Evolutionary conservation across 2,329 filamentous ascomycete genomes (phyloP), one percentile per base, ranked within the genome.

Genomic region (Metarhizium sp.): DNA sequence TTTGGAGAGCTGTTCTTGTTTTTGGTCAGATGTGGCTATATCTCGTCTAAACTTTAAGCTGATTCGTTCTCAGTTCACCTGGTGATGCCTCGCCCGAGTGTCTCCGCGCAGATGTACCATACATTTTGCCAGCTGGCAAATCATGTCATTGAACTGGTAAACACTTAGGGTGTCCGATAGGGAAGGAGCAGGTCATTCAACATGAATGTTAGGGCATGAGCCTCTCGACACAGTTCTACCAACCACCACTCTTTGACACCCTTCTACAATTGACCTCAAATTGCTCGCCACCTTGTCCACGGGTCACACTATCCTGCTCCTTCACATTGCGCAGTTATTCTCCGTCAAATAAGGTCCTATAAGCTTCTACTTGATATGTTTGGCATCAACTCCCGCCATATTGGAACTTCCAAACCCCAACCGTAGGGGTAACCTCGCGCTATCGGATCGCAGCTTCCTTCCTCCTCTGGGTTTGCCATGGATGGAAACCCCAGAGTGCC

Each of bases 361-460:
- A 48, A 16, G 4, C 6, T 48, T 29, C 14, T 20, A 48, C 8
- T 48, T 29, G 45, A 48, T 13, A 29, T 48, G 13, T 6, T 48
- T 48, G 45, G 25, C 14, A 48, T 48, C 45, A 48, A 14, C 25
- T 16, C 20, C 3, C 25, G 10, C 30, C 45, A 5, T 10, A 30
- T 16, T 29, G 13, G 45, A 48, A 48, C 13, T 6, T 20, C 45
- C 18, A 16, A 18, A 14, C 25, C 13, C 25, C 45, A 48, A 16
- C 2, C 4, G 6, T 14, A 48, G 45, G 45, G 4, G n/a, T 16
- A 20, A 8, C 7, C 45, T 48, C 25, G 25, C 25, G 1, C 3
- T 30, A 20, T 18, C 29, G 47, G 51, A 51, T 58, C 56, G 56
- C 51, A 36, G 48, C 48, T 58, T 58, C 56, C 54, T 38, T 58